Base-by-base conservation (phyloP, 148 eudicot genomes). In the Silene conica region DNA sequence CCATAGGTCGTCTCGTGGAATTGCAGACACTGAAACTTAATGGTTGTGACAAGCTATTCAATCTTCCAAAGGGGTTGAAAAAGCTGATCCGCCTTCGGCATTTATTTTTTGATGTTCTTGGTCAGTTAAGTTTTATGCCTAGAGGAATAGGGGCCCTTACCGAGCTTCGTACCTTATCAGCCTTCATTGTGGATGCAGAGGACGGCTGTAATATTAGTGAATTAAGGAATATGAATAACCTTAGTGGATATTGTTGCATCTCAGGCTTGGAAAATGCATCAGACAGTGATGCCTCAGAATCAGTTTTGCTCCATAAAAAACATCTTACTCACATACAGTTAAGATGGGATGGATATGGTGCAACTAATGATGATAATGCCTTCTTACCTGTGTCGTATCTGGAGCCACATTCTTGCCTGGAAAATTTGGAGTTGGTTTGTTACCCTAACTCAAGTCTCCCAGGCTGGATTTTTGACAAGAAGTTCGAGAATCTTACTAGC, bases 41-140 rank as follows among this genome's bases (percentile, higher is more conserved):
- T 63, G 57, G 38, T 19, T 77, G 74, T 63, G 4, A 31, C 34
- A 46, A 9, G 16, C 63, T 38, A 5, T 15, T 26, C 26, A 71
- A 5, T 19, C 69, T 83, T 12, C 86, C 83, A 2, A 59, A 73
- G 48, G 77, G 57, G 15, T 22, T 83, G 23, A 74, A 55, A 19
- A 61, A 70, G 31, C 75, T 80, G n/a, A 4, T n/a, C 4, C 46
- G 56, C 11, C 81, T 83, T 18, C 74, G 81, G 8, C 77, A 80
- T 75, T 22, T 83, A 11, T 77, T 68, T 55, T 73, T 80, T 54
- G 77, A 83, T 63, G 54, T 75, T 26, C 20, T 74, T 20, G 60
- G 77, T 1, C 77, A 78, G 20, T 56, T 80, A 63, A 72, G 22
- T 45, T 63, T 9, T 16, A 74, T 80, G 79, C 86, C 86, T 0